phyloP scores from a whole-genome alignment of 805 yeast species.

The Lachancea lanzarotensis region DNA sequence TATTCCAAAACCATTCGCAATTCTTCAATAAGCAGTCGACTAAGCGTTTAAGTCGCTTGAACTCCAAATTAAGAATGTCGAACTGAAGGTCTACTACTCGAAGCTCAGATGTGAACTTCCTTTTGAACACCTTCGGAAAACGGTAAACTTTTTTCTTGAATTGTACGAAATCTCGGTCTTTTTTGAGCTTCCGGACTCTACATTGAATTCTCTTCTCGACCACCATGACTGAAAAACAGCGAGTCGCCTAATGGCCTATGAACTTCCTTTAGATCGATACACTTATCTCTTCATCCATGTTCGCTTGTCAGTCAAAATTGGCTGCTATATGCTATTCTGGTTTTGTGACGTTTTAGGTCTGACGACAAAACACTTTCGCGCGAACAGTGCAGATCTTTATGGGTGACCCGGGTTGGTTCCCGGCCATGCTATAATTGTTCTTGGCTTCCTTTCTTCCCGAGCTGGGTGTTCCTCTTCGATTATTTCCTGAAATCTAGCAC shows the following conservation, averaged over 20 bases:
- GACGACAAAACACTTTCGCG: not conserved
- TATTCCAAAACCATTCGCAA: not conserved
- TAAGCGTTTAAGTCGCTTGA: not conserved
- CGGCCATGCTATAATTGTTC: constrained; percentile 52
- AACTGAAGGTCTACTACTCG: constrained; percentile 1
- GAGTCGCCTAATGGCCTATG: not conserved
- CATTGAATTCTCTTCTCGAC: not conserved
- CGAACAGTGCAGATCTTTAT: not conserved
- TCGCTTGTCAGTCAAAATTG: not conserved
- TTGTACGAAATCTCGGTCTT: constrained; percentile 2
- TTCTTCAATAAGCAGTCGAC: not conserved
- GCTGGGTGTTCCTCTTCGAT: constrained; percentile 14
- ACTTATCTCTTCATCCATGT: too few relatives aligned
- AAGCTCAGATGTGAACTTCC: constrained; percentile 2
- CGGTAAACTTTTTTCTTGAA: constrained; percentile 4
- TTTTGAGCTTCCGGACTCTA: not conserved
- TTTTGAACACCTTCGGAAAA: constrained; percentile 2
- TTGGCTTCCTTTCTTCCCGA: constrained; percentile 16
- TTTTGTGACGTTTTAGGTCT: not conserved
- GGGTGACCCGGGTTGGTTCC: constrained; percentile 66
- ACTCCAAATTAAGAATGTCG: not conserved
- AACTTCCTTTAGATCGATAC: too few relatives aligned
- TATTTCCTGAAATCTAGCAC: constrained; percentile 16
- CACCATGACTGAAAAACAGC: not conserved
- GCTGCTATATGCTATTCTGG: not conserved